Conservation (phyloP, 257 asterid species). For the Ballota nigra region DNA sequence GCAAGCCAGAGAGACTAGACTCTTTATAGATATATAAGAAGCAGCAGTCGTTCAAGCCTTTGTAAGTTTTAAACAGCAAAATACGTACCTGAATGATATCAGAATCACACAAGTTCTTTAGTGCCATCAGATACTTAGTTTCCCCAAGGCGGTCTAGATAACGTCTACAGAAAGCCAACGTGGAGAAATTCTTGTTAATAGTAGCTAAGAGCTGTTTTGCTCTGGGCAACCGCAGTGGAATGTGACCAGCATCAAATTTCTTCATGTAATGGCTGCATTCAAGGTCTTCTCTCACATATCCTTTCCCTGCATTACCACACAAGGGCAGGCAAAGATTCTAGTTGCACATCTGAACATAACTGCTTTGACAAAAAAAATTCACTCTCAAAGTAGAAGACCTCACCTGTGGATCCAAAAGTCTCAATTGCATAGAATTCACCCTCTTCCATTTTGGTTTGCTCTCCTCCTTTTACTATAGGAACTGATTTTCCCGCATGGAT, state of each 20-base stretch:
- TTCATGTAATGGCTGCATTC: slow-evolving; percentile 99
- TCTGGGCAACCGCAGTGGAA: slow-evolving; percentile 87
- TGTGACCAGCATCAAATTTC: slow-evolving; percentile 89
- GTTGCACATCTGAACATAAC: slow-evolving; percentile 3
- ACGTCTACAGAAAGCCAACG: slow-evolving; percentile 95
- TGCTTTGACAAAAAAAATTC: background rate
- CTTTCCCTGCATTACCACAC: slow-evolving; percentile 62
- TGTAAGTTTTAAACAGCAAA: background rate
- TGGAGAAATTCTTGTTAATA: slow-evolving; percentile 84
- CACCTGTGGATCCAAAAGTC: slow-evolving; percentile 98
- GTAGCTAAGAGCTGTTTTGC: slow-evolving; percentile 89
- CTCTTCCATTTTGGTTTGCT: slow-evolving; percentile 98
- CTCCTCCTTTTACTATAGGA: slow-evolving; percentile 98
- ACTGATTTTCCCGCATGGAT: slow-evolving; percentile 99
- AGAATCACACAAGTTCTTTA: slow-evolving; percentile 90
- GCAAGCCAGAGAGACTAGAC: background rate
- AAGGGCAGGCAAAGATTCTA: background rate
- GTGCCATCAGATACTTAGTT: slow-evolving; percentile 91
- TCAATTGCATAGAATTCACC: slow-evolving; percentile 98
- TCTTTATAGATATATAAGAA: slow-evolving; percentile 7
- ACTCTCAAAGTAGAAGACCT: background rate
- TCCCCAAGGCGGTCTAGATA: slow-evolving; percentile 93
- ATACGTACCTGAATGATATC: slow-evolving; percentile 83
- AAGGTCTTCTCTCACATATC: slow-evolving; percentile 91
- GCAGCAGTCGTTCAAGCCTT: background rate